phyloP scores from a whole-genome alignment of 2,329 filamentous ascomycete species.

The Hypoxylon sp. region DNA sequence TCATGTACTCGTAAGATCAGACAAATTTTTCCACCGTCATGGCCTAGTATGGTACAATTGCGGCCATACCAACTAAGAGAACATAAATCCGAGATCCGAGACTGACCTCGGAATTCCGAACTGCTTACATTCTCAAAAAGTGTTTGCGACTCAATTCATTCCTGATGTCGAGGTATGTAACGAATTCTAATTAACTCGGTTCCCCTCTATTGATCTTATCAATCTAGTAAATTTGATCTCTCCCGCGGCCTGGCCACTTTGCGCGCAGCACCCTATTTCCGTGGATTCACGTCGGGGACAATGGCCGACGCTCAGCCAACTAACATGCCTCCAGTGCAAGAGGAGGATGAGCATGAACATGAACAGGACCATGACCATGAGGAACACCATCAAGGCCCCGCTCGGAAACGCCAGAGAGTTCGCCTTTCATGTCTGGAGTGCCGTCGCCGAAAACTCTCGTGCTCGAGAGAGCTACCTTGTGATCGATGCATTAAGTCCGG shows the following conservation, averaged over 20 bases:
- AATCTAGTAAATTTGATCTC: slow-evolving; percentile 43
- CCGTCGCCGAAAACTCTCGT: slow-evolving; percentile 72
- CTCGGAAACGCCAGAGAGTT: slow-evolving; percentile 72
- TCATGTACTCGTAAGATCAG: slow-evolving; percentile 18
- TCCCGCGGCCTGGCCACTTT: slow-evolving; percentile 27
- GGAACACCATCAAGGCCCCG: slow-evolving; percentile 54
- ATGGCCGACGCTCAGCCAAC: slow-evolving; percentile 41
- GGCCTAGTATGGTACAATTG: slow-evolving; percentile 11
- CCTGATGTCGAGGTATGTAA: slow-evolving; percentile 39
- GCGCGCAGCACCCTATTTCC: slow-evolving; percentile 32
- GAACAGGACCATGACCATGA: slow-evolving; percentile 50
- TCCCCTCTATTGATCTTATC: slow-evolving; percentile 46
- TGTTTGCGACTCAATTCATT: slow-evolving; percentile 18
- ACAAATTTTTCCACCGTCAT: slow-evolving; percentile 18
- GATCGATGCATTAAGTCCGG: slow-evolving; percentile 74
- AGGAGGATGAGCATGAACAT: slow-evolving; percentile 42
- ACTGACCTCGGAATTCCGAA: slow-evolving; percentile 36
- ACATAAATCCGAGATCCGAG: slow-evolving; percentile 40
- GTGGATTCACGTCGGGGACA: slow-evolving; percentile 29
- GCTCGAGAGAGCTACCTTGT: slow-evolving; percentile 73
- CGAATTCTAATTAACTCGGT: slow-evolving; percentile 5
- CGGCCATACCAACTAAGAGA: background rate
- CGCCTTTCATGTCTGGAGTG: slow-evolving; percentile 73
- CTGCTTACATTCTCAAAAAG: slow-evolving; percentile 18
- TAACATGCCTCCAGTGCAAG: slow-evolving; percentile 26